A percentile compares a stretch with the other conserved stretches of the same genome.
Evolutionary conservation across 2,329 filamentous ascomycete genomes (phyloP).

Genomic region (Aspergillus vadensis): DNA sequence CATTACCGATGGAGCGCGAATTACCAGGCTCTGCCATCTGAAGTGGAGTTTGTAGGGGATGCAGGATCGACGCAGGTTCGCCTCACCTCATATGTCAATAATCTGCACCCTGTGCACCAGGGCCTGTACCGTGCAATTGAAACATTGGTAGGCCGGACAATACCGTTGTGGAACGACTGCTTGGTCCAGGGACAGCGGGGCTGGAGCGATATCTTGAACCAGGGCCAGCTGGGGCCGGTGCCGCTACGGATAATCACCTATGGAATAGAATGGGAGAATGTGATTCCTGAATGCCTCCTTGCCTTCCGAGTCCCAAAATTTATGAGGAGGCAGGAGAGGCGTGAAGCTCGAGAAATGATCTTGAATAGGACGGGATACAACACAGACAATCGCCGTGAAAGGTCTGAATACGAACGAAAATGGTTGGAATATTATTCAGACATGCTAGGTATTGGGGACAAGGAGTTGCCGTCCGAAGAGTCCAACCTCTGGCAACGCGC

Average conservation of each 20-base stretch:
- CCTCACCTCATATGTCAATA: constrained; percentile 2
- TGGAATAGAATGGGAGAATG: constrained; percentile 2
- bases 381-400: too few species aligned
- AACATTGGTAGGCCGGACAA: not conserved
- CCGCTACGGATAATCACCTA: not conserved
- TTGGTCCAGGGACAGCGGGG: not conserved
- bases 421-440: too few species aligned
- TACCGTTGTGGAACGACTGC: not conserved
- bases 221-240: constrained; percentile 3
- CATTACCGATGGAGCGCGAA: constrained; percentile 1
- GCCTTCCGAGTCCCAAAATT: not conserved
- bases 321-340: not conserved
- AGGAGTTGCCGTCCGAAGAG: not conserved
- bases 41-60: not conserved
- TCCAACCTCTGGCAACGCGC: not conserved
- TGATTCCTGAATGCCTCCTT: not conserved
- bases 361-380: not conserved
- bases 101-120: not conserved
- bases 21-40: not conserved
- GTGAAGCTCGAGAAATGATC: not conserved
- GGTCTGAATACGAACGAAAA: too few species aligned
- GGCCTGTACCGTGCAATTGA: not conserved
- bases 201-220: not conserved
- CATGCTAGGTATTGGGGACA: too few species aligned
- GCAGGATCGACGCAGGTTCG: not conserved